These are phyloP conservation scores for Paramecium primaurelia DNA, from an alignment of 73 alveolate genomes.

Conservation along the genomic window DNA sequence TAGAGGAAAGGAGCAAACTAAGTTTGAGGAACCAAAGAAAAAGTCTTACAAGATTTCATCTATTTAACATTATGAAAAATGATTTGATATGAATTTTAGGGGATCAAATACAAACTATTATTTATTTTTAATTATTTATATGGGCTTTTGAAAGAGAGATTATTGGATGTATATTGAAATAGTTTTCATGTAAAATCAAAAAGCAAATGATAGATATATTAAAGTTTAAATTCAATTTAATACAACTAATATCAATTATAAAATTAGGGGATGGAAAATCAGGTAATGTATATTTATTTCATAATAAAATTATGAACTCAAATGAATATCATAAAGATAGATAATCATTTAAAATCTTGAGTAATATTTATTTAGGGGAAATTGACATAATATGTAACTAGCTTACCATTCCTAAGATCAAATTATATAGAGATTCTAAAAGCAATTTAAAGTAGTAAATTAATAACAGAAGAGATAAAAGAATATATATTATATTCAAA, in stretches of 20 bases:
- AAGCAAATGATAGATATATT: neutral
- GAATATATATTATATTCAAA: neutral
- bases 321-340: constrained; percentile 55
- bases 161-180: no score
- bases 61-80: constrained; percentile 43
- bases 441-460: neutral
- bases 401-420: constrained; percentile 37
- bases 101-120: constrained; percentile 50
- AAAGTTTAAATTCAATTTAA: neutral
- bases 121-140: neutral
- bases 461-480: constrained; percentile 10
- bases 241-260: constrained; percentile 3
- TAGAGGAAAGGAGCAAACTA: constrained; percentile 56
- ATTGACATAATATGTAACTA: constrained; percentile 14
- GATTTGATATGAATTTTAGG: constrained; percentile 62
- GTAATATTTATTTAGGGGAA: constrained; percentile 45
- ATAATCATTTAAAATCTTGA: constrained; percentile 19
- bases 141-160: constrained; percentile 46
- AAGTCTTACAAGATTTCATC: constrained; percentile 52
- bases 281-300: constrained; percentile 64
- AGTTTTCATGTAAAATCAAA: no score
- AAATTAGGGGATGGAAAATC: constrained; percentile 62
- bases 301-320: constrained; percentile 62
- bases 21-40: constrained; percentile 46
- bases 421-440: neutral